Evolutionary conservation across 1,139 yeast genomes (phyloP), one percentile per base, ranked within the genome.

Genomic region (Saccharomycopsis crataegensis): DNA sequence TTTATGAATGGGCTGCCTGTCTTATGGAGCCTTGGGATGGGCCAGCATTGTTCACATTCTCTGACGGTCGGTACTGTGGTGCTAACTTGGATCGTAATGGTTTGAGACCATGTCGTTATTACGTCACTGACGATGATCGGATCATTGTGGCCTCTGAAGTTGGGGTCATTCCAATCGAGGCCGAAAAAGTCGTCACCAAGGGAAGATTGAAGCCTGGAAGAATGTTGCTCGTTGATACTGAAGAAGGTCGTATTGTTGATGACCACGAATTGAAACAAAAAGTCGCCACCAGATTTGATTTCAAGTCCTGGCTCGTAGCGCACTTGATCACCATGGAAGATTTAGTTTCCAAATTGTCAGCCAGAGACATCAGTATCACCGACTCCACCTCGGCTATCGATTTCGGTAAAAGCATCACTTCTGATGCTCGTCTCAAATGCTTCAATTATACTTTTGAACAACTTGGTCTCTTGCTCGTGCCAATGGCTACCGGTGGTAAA

Each of bases 1-100:
- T 94, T 70, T 93, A 91, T 72, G 98, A 93, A 71, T 93, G 99
- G 99, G 98, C 98, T 50, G 96, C 99, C 16, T 90, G 97, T 73
- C 74, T 91, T 62, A 93, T 93, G 97, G 99, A 93, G 74, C 98
- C 99, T 22, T 93, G 99, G 99, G 99, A 93, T 73, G 99, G 99
- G 62, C 99, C 99, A 41, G 98, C 98, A 44, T 76, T 93, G 63
- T 88, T 93, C 75, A 90, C 96, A 40, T 93, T 93, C 71, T 94
- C 98, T 41, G 98, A 93, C 70, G 98, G 96, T 61, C 80, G 98
- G 65, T 93, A 88, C 77, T 89, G 97, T 73, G 99, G 99, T 74
- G 99, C 99, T 52, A 91, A 91, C 69, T 79, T 93, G 63, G 99
- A 93, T 72, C 82, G 99, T 74, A 93, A 93, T 68, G 99, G 99